These are phyloP conservation scores for Sclerotinia nivalis DNA, from an alignment of 2,329 filamentous ascomycete genomes.

Conservation along the genomic window DNA sequence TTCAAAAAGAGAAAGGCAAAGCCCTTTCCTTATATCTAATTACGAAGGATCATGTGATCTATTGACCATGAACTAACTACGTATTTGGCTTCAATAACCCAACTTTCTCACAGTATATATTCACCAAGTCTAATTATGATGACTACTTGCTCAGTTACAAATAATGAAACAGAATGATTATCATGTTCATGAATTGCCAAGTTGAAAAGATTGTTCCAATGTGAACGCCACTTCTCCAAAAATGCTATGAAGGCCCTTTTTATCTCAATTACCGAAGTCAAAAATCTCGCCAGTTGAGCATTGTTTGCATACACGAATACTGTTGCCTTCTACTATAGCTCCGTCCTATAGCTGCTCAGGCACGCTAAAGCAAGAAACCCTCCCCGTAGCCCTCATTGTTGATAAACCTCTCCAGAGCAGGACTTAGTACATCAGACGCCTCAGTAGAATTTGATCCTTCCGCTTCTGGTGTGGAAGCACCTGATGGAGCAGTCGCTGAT, in stretches of 20 bases:
- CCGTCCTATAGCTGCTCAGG: background rate
- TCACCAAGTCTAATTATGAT: background rate
- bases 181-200: background rate
- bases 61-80: no score
- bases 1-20: no score
- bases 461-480: background rate
- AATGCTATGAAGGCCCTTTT: no score
- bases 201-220: background rate
- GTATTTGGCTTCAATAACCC: no score
- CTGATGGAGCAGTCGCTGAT: background rate
- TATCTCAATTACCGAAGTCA: background rate
- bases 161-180: background rate
- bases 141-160: background rate
- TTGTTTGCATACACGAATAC: background rate
- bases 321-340: background rate
- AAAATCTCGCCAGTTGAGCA: background rate
- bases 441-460: no score
- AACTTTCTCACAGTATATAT: no score
- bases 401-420: background rate
- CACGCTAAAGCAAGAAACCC: no score
- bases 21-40: no score
- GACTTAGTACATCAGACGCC: background rate
- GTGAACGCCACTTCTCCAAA: background rate
- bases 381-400: background rate
- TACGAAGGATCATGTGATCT: no score